Conservation (phyloP, 1,284 basidiomycete genomes). For the Moesziomyces sp. region DNA sequence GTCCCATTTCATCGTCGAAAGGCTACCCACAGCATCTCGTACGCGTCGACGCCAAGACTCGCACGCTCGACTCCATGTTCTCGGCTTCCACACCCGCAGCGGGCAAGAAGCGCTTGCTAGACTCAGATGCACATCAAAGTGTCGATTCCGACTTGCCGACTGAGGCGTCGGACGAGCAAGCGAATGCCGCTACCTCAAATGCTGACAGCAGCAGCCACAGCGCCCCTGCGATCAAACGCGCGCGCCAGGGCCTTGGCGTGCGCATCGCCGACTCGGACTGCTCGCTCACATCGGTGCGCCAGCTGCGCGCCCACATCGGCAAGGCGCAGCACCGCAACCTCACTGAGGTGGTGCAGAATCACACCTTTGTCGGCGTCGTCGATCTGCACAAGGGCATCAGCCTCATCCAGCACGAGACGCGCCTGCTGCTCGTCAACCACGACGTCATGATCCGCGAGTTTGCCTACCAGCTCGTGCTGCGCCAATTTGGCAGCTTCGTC, state of each 20-base stretch:
- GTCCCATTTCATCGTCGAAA: conserved; percentile 23
- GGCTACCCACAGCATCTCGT: conserved; percentile 85
- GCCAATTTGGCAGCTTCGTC: conserved; percentile 88
- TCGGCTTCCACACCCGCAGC: conserved; percentile 3
- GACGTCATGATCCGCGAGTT: conserved; percentile 77
- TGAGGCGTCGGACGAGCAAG: conserved; percentile 4
- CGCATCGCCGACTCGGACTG: conserved; percentile 82
- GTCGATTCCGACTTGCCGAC: conserved; percentile 5
- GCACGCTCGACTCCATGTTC: conserved; percentile 85
- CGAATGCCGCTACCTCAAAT: background rate
- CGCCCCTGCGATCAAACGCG: conserved; percentile 4
- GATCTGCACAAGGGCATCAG: conserved; percentile 80
- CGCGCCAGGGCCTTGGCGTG: conserved; percentile 29
- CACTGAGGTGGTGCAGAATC: conserved; percentile 83
- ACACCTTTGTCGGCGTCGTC: conserved; percentile 92
- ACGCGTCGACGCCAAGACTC: conserved; percentile 84
- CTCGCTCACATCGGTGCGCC: conserved; percentile 80
- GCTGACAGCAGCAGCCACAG: background rate
- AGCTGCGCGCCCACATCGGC: conserved; percentile 75
- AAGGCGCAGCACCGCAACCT: conserved; percentile 80
- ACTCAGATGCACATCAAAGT: background rate
- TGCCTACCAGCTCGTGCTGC: conserved; percentile 91
- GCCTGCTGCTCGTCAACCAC: conserved; percentile 89
- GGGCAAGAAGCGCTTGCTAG: conserved; percentile 27
- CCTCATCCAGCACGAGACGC: conserved; percentile 86